Conservation (phyloP, 805 yeast species). For the Kodamaea laetipori region DNA sequence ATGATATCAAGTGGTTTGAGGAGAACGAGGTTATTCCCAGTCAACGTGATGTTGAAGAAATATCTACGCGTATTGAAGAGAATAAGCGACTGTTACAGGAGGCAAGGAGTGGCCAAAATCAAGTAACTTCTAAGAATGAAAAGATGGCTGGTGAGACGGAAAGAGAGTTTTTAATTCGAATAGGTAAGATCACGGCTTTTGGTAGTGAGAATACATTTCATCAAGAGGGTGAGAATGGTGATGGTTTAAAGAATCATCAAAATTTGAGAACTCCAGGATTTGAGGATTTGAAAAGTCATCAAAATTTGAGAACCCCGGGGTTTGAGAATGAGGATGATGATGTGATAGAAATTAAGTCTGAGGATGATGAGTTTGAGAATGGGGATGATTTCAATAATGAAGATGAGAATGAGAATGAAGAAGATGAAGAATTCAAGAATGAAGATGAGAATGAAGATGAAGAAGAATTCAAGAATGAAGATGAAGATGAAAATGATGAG, state of each 20-base stretch:
- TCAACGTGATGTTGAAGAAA: conserved; percentile 63
- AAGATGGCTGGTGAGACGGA: conserved; percentile 72
- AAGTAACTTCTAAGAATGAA: conserved; percentile 22
- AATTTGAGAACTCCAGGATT: conserved; percentile 55
- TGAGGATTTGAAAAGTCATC: conserved; percentile 37
- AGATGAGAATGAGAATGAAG: conserved; percentile 20
- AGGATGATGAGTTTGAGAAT: conserved; percentile 19
- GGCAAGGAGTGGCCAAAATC: conserved; percentile 12
- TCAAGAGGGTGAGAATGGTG: conserved; percentile 26
- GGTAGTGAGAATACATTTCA: conserved; percentile 67
- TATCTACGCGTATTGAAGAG: conserved; percentile 36
- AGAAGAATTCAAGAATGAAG: conserved; percentile 8
- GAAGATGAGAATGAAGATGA: too few species aligned
- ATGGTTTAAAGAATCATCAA: conserved; percentile 38
- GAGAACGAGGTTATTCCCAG: conserved; percentile 54
- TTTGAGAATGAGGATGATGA: conserved; percentile 24
- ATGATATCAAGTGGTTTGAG: conserved; percentile 55
- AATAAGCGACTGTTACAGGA: conserved; percentile 40
- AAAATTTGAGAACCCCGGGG: conserved; percentile 54
- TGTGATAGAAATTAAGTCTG: conserved; percentile 20
- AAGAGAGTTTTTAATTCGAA: conserved; percentile 77
- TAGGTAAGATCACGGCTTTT: conserved; percentile 93
- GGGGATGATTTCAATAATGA: conserved; percentile 17
- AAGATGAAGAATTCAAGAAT: conserved; percentile 15
- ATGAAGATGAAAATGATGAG: conserved; percentile 22